These are phyloP conservation scores for Exidia glandulosa DNA, from an alignment of 768 basidiomycete genomes.

Conservation along the genomic window DNA sequence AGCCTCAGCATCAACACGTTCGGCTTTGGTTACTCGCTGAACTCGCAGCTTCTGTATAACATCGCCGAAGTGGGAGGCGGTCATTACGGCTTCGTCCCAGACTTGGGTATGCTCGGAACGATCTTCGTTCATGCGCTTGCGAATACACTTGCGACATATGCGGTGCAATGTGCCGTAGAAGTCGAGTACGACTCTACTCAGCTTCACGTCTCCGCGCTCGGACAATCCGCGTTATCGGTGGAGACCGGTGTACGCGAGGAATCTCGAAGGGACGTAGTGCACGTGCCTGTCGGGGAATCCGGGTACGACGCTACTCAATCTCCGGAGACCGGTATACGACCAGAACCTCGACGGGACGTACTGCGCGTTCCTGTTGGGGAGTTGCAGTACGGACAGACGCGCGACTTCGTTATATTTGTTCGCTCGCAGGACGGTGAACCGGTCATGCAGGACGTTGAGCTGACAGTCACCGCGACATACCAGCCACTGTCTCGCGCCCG, in stretches of 20 bases:
- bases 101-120: slow-evolving; percentile 9
- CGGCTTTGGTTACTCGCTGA: slow-evolving; percentile 10
- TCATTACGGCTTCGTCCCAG: slow-evolving; percentile 5
- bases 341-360: neutral
- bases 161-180: neutral
- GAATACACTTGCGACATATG: slow-evolving; percentile 9
- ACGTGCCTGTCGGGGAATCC: slow-evolving; percentile 2
- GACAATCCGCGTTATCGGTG: too few species aligned
- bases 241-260: neutral
- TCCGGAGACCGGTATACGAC: neutral
- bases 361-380: slow-evolving; percentile 1
- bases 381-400: slow-evolving; percentile 1
- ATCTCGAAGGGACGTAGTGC: neutral
- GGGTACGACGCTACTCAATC: too few species aligned
- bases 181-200: neutral
- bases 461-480: neutral
- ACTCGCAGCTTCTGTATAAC: slow-evolving; percentile 7
- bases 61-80: slow-evolving; percentile 6
- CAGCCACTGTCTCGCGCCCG: neutral
- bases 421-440: neutral
- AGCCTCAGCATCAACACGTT: slow-evolving; percentile 9
- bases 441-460: neutral
- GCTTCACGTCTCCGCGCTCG: neutral
- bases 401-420: neutral
- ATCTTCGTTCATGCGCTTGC: slow-evolving; percentile 11